phyloP scores from a whole-genome alignment of 441 rosid genomes.

The Populus hybrid region DNA sequence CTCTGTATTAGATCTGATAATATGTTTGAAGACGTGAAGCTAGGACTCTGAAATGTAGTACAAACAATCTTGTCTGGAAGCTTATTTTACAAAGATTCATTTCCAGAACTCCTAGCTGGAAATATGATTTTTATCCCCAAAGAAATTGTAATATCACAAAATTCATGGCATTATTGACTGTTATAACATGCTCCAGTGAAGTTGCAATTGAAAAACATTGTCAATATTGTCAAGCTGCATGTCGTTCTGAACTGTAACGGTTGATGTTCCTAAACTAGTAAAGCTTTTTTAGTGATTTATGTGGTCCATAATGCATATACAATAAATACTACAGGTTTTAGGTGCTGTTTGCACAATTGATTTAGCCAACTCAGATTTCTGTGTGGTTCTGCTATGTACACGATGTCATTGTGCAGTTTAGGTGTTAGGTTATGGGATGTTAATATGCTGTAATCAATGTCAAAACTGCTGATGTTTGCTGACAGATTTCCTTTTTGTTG shows the following conservation, averaged over 20 bases:
- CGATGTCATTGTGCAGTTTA: neutral
- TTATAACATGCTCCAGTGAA: neutral
- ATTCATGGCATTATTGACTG: neutral
- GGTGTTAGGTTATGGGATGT: neutral
- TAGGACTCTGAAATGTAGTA: neutral
- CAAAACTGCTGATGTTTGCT: neutral
- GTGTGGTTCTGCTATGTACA: neutral
- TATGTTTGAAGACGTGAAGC: neutral
- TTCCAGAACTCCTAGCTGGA: neutral
- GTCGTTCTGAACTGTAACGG: neutral
- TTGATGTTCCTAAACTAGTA: neutral
- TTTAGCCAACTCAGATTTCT: neutral
- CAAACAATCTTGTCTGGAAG: neutral
- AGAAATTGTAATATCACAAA: neutral
- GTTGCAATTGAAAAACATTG: neutral
- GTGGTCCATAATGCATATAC: neutral
- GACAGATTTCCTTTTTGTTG: neutral
- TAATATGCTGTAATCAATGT: neutral
- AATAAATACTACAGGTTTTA: neutral
- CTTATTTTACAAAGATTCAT: neutral
- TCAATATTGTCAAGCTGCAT: neutral
- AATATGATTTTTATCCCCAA: neutral
- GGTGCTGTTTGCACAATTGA: neutral
- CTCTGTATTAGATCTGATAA: neutral
- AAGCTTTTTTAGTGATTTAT: neutral